Evolutionary conservation across 2,329 filamentous ascomycete genomes (phyloP).

Genomic region (Colletotrichum gigasporum): DNA sequence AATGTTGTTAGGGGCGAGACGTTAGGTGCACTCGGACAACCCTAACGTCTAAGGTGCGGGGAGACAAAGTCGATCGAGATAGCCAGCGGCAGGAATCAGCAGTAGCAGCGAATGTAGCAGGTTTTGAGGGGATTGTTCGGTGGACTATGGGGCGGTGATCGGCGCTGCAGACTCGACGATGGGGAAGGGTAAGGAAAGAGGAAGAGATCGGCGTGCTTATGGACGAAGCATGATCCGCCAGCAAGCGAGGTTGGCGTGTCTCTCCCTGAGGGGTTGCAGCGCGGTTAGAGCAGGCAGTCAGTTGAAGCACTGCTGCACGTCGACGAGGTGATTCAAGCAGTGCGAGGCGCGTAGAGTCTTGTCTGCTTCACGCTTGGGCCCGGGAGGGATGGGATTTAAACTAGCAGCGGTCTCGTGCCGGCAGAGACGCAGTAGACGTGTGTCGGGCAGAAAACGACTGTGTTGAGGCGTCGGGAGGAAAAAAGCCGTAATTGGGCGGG

Average conservation of each 20-base stretch:
- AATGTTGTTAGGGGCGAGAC: conserved; percentile 28
- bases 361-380: neutral
- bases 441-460: neutral
- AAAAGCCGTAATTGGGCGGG: conserved; percentile 18
- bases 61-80: neutral
- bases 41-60: conserved; percentile 37
- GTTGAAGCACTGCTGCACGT: neutral
- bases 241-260: conserved; percentile 13
- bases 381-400: neutral
- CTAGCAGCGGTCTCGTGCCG: conserved; percentile 1
- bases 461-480: conserved; percentile 1
- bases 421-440: neutral
- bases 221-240: conserved; percentile 29
- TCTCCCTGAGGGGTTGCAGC: neutral
- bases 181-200: conserved; percentile 36
- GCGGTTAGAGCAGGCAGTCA: neutral
- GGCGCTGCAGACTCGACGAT: conserved; percentile 35
- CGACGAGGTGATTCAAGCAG: neutral
- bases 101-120: neutral
- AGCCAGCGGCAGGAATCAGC: neutral
- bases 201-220: conserved; percentile 26
- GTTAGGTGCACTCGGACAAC: conserved; percentile 41
- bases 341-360: neutral
- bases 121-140: conserved; percentile 12
- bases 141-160: conserved; percentile 23